Base-by-base conservation (phyloP, 2,329 filamentous ascomycete species). In the Cephalotrichum gorgonifer region DNA sequence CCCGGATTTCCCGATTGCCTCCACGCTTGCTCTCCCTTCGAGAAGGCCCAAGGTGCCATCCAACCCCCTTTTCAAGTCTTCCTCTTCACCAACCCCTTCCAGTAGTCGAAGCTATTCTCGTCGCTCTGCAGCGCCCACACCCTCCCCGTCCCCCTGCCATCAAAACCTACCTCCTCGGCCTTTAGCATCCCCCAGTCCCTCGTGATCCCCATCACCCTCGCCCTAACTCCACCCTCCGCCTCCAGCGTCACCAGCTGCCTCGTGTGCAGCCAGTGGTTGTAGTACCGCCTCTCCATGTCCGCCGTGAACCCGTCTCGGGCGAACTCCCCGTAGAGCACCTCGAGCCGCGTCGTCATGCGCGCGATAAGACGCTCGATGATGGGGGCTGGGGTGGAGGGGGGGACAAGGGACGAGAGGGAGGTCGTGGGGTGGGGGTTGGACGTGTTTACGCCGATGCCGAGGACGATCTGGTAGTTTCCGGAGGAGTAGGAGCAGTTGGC, bases 81-180 rank as follows among this genome's bases (percentile, higher is more conserved):
- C 59, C 84, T 78, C 70, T 81, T 88, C 20, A 98, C 71, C 58
- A 98, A 61, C 0, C 93, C 93, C 61, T 79, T 87, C 69, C 95
- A 95, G 64, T 95, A 98, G 67, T 98, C 93, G 70, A 98, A 98
- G 64, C 90, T 96, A 61, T 98, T 98, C 62, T 90, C 88, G 64
- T 98, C 93, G 64, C 89, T 96, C 71, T 96, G 90, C 66, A 98
- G 67, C 57, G 85, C 80, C 78, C 86, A 91, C 45, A 85, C 72
- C 65, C 78, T 86, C 0, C 91, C 90, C 1, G 87, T 95, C 2
- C 75, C 71, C 48, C 82, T 72, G 54, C 88, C 88, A 51, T 85
- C 77, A 63, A 73, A 78, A 3, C 82, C 83, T 48, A 94, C 65
- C 71, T 97, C 90, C 64, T 96, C 87, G 0, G 84, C 93, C 54